These are phyloP conservation scores for Xylariaceae sp. DNA, from an alignment of 2,329 filamentous ascomycete genomes.

Conservation along the genomic window DNA sequence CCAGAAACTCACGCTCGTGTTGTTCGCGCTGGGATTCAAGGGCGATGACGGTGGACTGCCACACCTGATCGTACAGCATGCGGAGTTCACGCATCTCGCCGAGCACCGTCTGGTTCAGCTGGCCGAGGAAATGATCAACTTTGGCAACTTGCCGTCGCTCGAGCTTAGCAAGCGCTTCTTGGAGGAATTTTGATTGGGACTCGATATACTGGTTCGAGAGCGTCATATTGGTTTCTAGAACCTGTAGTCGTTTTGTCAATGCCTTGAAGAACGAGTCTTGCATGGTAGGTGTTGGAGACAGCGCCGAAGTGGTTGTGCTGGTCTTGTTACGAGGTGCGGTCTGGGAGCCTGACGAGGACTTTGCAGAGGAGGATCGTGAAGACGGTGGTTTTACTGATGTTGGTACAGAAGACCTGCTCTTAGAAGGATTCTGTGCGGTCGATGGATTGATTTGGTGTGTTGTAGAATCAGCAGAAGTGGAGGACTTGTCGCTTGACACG, in stretches of 20 bases:
- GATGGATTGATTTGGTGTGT: conserved; percentile 12
- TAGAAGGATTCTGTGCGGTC: conserved; percentile 15
- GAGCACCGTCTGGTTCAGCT: conserved; percentile 83
- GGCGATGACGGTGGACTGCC: conserved; percentile 91
- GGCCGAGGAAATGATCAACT: conserved; percentile 74
- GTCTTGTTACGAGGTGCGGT: conserved; percentile 33
- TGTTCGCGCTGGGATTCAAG: conserved; percentile 85
- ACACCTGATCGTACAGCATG: conserved; percentile 90
- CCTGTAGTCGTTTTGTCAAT: conserved; percentile 85
- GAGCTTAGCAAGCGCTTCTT: conserved; percentile 80
- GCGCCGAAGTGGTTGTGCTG: conserved; percentile 38
- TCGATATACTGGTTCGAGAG: conserved; percentile 94
- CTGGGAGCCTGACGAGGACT: conserved; percentile 20
- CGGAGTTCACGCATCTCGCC: conserved; percentile 73
- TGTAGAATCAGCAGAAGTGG: conserved; percentile 11
- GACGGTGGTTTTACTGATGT: conserved; percentile 29
- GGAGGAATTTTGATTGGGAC: conserved; percentile 85
- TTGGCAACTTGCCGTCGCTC: conserved; percentile 86
- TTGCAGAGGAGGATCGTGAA: conserved; percentile 15
- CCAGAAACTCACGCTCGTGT: conserved; percentile 77
- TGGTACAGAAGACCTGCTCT: conserved; percentile 22
- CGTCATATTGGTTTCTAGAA: conserved; percentile 88
- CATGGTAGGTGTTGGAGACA: conserved; percentile 69
- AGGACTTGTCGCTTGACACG: conserved; percentile 12
- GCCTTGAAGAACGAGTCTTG: conserved; percentile 99